Conservation (phyloP, 108 stramenopile genomes). For the Parietichytrium sp. region DNA sequence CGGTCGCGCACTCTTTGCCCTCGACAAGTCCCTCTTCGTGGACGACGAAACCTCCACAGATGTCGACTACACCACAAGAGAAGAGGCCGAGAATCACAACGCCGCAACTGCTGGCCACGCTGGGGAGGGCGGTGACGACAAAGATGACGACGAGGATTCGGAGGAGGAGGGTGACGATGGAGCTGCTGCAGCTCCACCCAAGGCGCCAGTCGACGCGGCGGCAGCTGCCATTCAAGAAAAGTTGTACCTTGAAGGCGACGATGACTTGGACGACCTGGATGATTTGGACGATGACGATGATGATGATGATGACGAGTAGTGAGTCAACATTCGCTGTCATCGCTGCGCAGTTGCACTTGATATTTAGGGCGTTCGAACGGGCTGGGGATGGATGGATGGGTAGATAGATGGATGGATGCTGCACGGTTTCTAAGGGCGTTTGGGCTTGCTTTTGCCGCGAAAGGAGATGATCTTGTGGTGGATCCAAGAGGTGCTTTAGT, state of each 20-base stretch:
- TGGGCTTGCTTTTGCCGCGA: no score
- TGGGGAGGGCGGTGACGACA: neutral
- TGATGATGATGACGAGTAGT: neutral
- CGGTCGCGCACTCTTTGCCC: neutral
- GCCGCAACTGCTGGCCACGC: no score
- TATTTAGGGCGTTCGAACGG: no score
- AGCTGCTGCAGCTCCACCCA: neutral
- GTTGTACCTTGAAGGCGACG: conserved; percentile 16
- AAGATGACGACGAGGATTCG: neutral
- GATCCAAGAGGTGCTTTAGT: no score
- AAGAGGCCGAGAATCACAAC: neutral
- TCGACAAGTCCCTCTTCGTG: conserved; percentile 25
- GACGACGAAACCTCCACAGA: neutral
- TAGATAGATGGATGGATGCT: no score
- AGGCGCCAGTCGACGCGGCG: neutral
- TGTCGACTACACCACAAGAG: neutral
- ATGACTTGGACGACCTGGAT: conserved; percentile 20
- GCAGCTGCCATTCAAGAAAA: neutral
- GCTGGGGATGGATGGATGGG: no score
- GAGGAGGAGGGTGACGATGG: neutral
- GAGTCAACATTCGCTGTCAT: neutral
- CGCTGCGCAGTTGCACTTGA: neutral
- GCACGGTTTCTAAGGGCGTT: no score
- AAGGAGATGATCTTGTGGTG: no score
- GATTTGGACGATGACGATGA: conserved; percentile 21